Conservation (phyloP, 805 yeast genomes). For the Wickerhamiella azyma region DNA sequence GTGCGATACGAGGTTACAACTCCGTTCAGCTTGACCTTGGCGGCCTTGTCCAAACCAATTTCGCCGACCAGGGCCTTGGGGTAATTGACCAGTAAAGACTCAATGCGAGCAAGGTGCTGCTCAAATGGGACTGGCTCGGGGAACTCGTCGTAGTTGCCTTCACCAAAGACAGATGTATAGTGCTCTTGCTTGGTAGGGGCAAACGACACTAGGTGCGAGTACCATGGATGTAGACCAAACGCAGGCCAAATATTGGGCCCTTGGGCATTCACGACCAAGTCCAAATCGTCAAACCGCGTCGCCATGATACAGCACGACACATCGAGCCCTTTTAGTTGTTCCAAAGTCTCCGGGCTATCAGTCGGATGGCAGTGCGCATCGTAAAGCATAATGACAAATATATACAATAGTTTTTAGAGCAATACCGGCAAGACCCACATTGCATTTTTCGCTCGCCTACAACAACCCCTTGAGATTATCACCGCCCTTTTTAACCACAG, state of each 20-base stretch:
- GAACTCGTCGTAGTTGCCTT: constrained; percentile 31
- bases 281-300: constrained; percentile 26
- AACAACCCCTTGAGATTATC: constrained; percentile 17
- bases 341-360: constrained; percentile 20
- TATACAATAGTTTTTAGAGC: not conserved
- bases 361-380: constrained; percentile 33
- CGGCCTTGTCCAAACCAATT: constrained; percentile 74
- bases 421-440: not conserved
- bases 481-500: constrained; percentile 39
- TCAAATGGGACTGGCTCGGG: constrained; percentile 48
- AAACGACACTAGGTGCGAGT: constrained; percentile 46
- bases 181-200: constrained; percentile 30
- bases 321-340: constrained; percentile 12
- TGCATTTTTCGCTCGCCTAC: too few relatives aligned
- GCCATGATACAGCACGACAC: constrained; percentile 25
- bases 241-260: constrained; percentile 26
- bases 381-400: constrained; percentile 14
- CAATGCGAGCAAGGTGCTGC: constrained; percentile 26
- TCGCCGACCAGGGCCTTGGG: constrained; percentile 60
- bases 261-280: constrained; percentile 21
- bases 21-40: constrained; percentile 40
- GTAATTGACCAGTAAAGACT: constrained; percentile 22
- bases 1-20: constrained; percentile 39
- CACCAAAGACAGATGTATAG: constrained; percentile 38
- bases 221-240: constrained; percentile 85